Evolutionary conservation across 257 asterid species (phyloP).

Genomic region (Rubia yunnanensis): DNA sequence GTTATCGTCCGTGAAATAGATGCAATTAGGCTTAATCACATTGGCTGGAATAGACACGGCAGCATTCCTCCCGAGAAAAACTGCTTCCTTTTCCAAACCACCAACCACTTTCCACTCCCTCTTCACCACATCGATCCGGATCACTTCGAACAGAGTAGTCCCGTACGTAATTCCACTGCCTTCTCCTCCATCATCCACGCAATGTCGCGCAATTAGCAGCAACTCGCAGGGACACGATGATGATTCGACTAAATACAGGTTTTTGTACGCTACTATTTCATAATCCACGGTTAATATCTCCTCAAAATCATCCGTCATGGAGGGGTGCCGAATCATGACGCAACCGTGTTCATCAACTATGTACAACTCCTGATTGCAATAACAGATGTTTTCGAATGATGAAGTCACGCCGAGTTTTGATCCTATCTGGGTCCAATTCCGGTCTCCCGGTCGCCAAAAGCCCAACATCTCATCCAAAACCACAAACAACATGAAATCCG

Average conservation of each 20-base stretch:
- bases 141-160: not conserved
- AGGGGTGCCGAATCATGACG: not conserved
- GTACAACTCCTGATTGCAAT: not conserved
- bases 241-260: not conserved
- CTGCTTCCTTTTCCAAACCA: not conserved
- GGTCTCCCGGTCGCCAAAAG: not conserved
- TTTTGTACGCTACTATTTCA: not conserved
- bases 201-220: not conserved
- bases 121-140: not conserved
- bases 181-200: rapidly evolving
- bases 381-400: not conserved
- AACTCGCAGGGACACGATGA: not conserved
- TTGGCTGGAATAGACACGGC: not conserved
- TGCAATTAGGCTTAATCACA: not conserved
- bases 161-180: not conserved
- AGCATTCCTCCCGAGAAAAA: not conserved
- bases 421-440: not conserved
- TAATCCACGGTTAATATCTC: not conserved
- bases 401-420: no score
- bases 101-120: not conserved
- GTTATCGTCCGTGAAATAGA: not conserved
- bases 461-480: not conserved
- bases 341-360: not conserved
- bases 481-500: not conserved
- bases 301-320: no score